A percentile compares a stretch with the other conserved stretches of the same genome.
Evolutionary conservation across 768 basidiomycete species (phyloP).

Genomic region (Boletus pseudopeckii): DNA sequence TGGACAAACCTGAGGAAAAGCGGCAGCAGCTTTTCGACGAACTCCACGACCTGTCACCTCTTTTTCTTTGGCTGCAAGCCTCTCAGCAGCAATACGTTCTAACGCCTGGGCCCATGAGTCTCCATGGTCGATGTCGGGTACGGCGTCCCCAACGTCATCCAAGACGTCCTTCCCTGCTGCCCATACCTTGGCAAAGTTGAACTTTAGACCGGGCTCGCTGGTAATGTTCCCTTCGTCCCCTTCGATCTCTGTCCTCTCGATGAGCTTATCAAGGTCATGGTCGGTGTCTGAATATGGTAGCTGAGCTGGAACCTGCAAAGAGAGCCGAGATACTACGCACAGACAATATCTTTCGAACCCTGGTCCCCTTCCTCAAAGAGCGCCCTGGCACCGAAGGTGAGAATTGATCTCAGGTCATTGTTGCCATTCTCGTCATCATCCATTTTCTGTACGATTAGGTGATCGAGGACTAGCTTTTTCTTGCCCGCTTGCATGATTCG

Average conservation of each 20-base stretch:
- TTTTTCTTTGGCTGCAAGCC: slow-evolving; percentile 40
- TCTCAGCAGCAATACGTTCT: slow-evolving; percentile 43
- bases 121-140: slow-evolving; percentile 44
- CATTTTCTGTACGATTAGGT: slow-evolving; percentile 95
- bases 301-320: background rate
- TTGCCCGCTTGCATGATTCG: slow-evolving; percentile 91
- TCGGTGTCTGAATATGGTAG: slow-evolving; percentile 55
- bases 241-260: slow-evolving; percentile 80
- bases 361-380: slow-evolving; percentile 69
- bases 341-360: slow-evolving; percentile 62
- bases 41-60: slow-evolving; percentile 70
- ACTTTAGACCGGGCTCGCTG: slow-evolving; percentile 55
- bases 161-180: slow-evolving; percentile 69
- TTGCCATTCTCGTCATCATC: slow-evolving; percentile 73
- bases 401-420: slow-evolving; percentile 83
- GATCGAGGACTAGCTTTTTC: slow-evolving; percentile 91
- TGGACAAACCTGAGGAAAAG: slow-evolving; percentile 36
- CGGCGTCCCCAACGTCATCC: slow-evolving; percentile 61
- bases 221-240: slow-evolving; percentile 50
- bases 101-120: slow-evolving; percentile 85
- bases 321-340: slow-evolving; percentile 37
- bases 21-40: slow-evolving; percentile 63
- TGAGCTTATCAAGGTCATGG: slow-evolving; percentile 78
- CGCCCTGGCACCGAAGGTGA: slow-evolving; percentile 84
- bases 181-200: slow-evolving; percentile 93